Base-by-base conservation (phyloP, 805 yeast genomes). In the Kodamaea kaohsiungensis region DNA sequence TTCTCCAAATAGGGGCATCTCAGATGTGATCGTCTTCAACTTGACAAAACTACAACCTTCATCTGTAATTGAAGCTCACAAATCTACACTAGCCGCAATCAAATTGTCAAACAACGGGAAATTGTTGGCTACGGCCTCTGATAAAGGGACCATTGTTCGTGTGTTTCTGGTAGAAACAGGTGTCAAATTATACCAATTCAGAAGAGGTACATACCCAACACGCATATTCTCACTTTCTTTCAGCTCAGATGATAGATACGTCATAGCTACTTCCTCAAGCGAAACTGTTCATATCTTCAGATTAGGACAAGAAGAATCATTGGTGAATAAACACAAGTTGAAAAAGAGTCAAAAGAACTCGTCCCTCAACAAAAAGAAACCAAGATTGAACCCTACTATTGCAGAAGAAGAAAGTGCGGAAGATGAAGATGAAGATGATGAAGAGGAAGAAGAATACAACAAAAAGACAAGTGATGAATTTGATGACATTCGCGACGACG, bases 241-340 rank as follows among this genome's bases (percentile, higher is more conserved):
- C 70, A 87, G 90, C 57, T 73, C 77, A 22, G 88, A 88, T 58
- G 86, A 88, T 56, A 77, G 78, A 13, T 82, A 87, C 57, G 74
- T 95, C 30, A 82, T 90, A n/a, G 97, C 93, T 22, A 84, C 93
- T 9, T 87, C 96, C 25, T 84, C 96, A 1, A 90, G 96, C 17
- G 96, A 89, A 45, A 95, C 99, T 0, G 92, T 95, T 18, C 99
- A 95, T 69, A 84, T 95, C 39, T 95, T 93, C 77, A 80, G 91
- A 54, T 70, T 92, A 51, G 88, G 85, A 1, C 84, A 79, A 33
- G 78, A 73, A 12, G 80, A 76, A 61, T 68, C 78, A 1, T 61
- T 76, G 46, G 76, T 67, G 25, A 71, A 61, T 50, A 75, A 73
- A 55, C 77, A 74, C 47, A 66, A 65, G 49, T 61, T 64, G 39